phyloP scores from a whole-genome alignment of 164 flowering plant species.

The Cinnamomum micranthum region DNA sequence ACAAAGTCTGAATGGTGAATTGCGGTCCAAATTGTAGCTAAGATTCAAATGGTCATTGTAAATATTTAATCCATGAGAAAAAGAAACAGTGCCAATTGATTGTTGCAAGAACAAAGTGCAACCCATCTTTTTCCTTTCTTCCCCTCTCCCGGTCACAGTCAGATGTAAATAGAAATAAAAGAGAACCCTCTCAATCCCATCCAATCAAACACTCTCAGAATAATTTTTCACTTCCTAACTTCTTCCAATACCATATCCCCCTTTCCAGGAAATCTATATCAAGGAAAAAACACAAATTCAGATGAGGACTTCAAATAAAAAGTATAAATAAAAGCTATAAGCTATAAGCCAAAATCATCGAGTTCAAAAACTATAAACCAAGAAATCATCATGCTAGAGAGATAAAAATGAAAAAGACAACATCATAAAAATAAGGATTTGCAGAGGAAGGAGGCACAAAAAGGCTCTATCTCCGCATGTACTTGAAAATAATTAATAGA shows the following conservation, averaged over 20 bases:
- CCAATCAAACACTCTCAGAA: background rate
- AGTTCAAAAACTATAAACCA: background rate
- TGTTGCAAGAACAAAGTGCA: conserved; percentile 23
- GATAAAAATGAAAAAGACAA: no score
- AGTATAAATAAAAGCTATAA: no score
- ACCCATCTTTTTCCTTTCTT: conserved; percentile 19
- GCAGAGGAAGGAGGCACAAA: no score
- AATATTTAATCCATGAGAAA: conserved; percentile 17
- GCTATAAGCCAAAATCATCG: background rate
- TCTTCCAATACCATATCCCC: background rate
- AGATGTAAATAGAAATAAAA: background rate
- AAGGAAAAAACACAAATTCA: background rate
- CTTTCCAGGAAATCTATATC: background rate
- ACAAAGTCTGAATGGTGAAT: conserved; percentile 9
- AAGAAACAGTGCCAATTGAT: conserved; percentile 19
- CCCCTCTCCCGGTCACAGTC: background rate
- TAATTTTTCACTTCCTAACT: background rate
- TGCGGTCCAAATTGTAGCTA: conserved; percentile 4
- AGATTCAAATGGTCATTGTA: conserved; percentile 13
- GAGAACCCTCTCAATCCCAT: background rate
- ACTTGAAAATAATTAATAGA: no score
- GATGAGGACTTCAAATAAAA: no score
- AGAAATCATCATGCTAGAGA: background rate
- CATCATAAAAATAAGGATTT: no score
- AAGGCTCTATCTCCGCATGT: no score